These are phyloP conservation scores for Phytophthora sansomeana DNA, from an alignment of 352 stramenopile species.

Conservation along the genomic window DNA sequence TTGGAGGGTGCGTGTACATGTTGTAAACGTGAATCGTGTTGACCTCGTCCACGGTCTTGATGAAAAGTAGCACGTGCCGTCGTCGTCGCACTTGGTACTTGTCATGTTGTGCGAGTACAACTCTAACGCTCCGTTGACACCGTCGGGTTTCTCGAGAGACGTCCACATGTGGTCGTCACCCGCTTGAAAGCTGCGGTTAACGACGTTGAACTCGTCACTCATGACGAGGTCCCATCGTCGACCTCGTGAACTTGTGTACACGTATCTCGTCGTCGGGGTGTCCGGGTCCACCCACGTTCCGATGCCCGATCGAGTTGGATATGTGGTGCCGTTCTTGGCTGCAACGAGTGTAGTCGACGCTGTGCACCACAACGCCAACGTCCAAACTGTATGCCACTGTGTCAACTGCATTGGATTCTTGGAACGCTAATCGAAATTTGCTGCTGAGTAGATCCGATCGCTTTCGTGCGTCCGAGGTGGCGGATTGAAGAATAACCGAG, in stretches of 20 bases:
- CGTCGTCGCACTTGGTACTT: slow-evolving; percentile 51
- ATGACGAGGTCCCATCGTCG: slow-evolving; percentile 67
- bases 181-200: slow-evolving; percentile 76
- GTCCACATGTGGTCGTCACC: slow-evolving; percentile 94
- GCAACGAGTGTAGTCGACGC: slow-evolving; percentile 6
- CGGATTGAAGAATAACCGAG: slow-evolving; percentile 25
- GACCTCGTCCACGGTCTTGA: slow-evolving; percentile 50
- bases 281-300: slow-evolving; percentile 60
- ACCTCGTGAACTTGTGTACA: slow-evolving; percentile 53
- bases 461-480: slow-evolving; percentile 10
- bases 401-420: slow-evolving; percentile 10
- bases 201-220: slow-evolving; percentile 76
- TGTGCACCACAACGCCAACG: slow-evolving; percentile 17
- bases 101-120: slow-evolving; percentile 92
- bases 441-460: background rate
- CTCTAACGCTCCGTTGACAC: slow-evolving; percentile 89
- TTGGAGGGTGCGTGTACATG: slow-evolving; percentile 47
- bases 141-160: slow-evolving; percentile 61
- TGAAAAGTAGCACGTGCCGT: slow-evolving; percentile 55
- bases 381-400: slow-evolving; percentile 16
- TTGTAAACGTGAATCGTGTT: slow-evolving; percentile 68
- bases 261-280: slow-evolving; percentile 49
- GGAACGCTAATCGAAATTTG: slow-evolving; percentile 1
- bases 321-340: slow-evolving; percentile 33
- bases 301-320: slow-evolving; percentile 58